Percentiles rank a stretch among this genome's conserved stretches.
These are phyloP conservation scores for Eruca vesicaria DNA, from an alignment of 441 rosid genomes.

Conservation along the genomic window DNA sequence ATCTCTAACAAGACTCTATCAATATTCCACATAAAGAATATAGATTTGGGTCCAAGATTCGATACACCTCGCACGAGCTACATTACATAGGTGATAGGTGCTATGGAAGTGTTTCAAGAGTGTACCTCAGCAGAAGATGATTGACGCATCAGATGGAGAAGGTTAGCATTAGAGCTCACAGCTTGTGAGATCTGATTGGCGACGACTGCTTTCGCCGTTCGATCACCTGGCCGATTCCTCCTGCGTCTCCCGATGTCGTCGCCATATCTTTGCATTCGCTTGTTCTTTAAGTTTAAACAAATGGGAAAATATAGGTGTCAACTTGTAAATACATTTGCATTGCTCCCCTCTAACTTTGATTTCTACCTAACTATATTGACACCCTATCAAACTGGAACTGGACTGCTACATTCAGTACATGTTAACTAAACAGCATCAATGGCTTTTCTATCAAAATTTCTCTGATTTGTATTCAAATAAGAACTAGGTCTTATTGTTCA, in stretches of 20 bases:
- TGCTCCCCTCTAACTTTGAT: no score
- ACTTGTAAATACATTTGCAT: background rate
- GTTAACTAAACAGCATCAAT: no score
- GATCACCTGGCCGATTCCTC: constrained; percentile 38
- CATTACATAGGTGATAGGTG: no score
- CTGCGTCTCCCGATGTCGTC: constrained; percentile 23
- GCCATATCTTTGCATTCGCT: background rate
- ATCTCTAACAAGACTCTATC: no score
- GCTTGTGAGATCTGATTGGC: constrained; percentile 75
- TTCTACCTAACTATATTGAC: no score
- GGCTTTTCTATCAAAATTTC: no score
- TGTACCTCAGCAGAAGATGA: constrained; percentile 66
- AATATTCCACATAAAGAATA: no score
- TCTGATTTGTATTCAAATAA: no score
- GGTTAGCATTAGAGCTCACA: constrained; percentile 73
- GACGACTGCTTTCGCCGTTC: constrained; percentile 60
- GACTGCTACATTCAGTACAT: no score
- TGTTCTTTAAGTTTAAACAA: background rate
- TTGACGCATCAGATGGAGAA: constrained; percentile 75
- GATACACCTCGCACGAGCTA: no score
- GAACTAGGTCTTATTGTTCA: no score
- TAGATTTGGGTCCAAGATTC: background rate
- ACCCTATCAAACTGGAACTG: no score
- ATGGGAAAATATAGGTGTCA: background rate
- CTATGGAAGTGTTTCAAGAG: background rate